Evolutionary conservation across 139 green algal species (phyloP).

Genomic region (Coelastrella sp.): DNA sequence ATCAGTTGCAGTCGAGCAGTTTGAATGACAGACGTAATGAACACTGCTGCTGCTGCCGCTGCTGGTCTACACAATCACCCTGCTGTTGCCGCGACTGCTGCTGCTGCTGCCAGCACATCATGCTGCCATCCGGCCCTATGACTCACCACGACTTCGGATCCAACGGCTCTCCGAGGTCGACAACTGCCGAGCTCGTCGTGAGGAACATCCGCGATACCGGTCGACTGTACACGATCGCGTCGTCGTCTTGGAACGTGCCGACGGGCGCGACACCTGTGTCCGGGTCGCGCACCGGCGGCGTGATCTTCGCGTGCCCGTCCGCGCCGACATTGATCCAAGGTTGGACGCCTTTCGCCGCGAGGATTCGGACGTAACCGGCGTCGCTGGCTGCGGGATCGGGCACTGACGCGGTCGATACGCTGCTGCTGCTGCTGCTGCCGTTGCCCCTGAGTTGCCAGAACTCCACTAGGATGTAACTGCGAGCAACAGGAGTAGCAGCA

Average conservation of each 20-base stretch:
- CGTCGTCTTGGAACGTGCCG: slow-evolving; percentile 37
- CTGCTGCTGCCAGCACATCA: neutral
- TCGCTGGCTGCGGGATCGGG: neutral
- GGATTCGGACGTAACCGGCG: neutral
- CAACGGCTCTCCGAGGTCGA: neutral
- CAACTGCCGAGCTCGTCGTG: neutral
- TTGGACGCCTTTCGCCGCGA: neutral
- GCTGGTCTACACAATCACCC: no score
- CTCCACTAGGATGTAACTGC: slow-evolving; percentile 34
- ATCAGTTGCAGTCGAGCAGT: no score
- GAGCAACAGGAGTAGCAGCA: neutral
- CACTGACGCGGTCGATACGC: neutral
- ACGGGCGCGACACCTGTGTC: neutral
- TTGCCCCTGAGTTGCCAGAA: slow-evolving; percentile 35
- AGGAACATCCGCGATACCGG: neutral
- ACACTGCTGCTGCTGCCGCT: neutral
- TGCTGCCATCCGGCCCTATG: no score
- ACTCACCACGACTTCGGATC: slow-evolving; percentile 20
- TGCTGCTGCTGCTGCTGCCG: slow-evolving; percentile 22
- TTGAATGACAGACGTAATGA: neutral
- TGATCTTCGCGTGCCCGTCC: slow-evolving; percentile 8
- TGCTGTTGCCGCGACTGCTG: no score
- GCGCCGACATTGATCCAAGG: neutral
- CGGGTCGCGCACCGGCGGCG: neutral
- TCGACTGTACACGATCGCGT: slow-evolving; percentile 5